These are phyloP conservation scores for Chalciporus chontae DNA, from an alignment of 768 basidiomycete genomes.

Conservation along the genomic window DNA sequence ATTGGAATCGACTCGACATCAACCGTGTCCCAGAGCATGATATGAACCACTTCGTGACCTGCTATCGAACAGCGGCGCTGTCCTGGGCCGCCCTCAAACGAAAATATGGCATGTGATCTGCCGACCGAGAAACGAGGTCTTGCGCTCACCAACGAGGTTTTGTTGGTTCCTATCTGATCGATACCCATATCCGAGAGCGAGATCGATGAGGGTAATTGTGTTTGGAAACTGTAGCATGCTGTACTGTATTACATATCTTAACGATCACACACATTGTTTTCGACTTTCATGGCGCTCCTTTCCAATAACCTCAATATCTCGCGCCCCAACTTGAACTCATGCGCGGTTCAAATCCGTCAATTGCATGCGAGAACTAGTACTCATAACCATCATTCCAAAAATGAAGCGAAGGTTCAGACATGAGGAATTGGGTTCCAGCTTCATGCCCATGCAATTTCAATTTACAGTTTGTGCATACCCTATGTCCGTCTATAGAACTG, in stretches of 20 bases:
- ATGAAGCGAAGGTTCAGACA: constrained; percentile 8
- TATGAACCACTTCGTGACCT: constrained; percentile 72
- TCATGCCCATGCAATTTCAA: constrained; percentile 6
- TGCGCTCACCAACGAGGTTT: neutral
- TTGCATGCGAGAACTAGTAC: neutral
- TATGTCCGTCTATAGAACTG: constrained; percentile 11
- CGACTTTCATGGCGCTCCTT: constrained; percentile 1
- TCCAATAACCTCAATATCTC: constrained; percentile 6
- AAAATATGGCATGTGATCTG: constrained; percentile 60
- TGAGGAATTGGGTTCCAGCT: constrained; percentile 7
- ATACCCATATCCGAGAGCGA: constrained; percentile 18
- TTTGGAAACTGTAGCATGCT: constrained; percentile 19
- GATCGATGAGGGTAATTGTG: constrained; percentile 16
- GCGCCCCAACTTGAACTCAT: constrained; percentile 1
- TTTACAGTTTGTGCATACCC: constrained; percentile 3
- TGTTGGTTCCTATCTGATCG: constrained; percentile 28
- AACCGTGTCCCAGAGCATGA: constrained; percentile 85
- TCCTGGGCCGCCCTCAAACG: constrained; percentile 74
- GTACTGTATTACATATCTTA: constrained; percentile 21
- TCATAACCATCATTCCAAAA: constrained; percentile 13
- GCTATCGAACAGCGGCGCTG: constrained; percentile 56
- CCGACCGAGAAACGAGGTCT: constrained; percentile 1
- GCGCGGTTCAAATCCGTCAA: neutral
- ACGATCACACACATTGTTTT: constrained; percentile 9
- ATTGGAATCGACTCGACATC: constrained; percentile 81